A percentile compares a stretch with the other conserved stretches of the same genome.
Evolutionary conservation across 257 asterid species (phyloP).

Genomic region (Solanum piurae): DNA sequence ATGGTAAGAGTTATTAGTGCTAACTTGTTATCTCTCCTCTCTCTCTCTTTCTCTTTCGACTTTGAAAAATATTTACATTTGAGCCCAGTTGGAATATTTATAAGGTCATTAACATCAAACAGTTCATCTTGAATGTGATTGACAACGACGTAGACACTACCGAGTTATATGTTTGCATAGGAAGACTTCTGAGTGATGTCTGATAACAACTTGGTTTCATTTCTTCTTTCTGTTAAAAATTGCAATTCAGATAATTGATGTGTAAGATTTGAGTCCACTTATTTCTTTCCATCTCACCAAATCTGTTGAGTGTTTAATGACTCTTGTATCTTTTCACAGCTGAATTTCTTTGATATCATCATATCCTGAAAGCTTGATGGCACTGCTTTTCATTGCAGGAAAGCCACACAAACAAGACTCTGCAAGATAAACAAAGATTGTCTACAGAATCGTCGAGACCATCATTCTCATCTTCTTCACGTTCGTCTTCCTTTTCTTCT

Average conservation of each 20-base stretch:
- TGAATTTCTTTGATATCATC: neutral
- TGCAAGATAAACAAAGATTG: conserved; percentile 49
- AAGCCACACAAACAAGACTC: conserved; percentile 33
- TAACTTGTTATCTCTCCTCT: neutral
- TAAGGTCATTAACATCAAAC: neutral
- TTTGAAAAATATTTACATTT: neutral
- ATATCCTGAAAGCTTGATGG: neutral
- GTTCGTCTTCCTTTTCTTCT: conserved; percentile 85
- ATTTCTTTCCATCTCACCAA: neutral
- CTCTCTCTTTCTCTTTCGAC: neutral
- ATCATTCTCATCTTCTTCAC: conserved; percentile 81
- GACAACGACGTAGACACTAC: neutral
- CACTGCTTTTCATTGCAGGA: conserved; percentile 30
- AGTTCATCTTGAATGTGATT: neutral
- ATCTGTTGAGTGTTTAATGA: neutral
- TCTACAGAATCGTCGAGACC: conserved; percentile 69
- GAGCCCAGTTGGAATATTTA: neutral
- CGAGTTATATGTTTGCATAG: neutral
- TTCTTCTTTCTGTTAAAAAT: neutral
- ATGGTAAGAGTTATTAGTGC: conserved; percentile 24
- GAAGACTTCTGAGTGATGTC: neutral
- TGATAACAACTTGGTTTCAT: neutral
- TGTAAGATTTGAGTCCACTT: neutral
- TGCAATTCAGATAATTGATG: neutral
- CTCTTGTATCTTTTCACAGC: neutral